A percentile compares a stretch with the other conserved stretches of the same genome.
Evolutionary conservation across 148 eudicot genomes (phyloP).

Genomic region (Chenopodium suecicum): DNA sequence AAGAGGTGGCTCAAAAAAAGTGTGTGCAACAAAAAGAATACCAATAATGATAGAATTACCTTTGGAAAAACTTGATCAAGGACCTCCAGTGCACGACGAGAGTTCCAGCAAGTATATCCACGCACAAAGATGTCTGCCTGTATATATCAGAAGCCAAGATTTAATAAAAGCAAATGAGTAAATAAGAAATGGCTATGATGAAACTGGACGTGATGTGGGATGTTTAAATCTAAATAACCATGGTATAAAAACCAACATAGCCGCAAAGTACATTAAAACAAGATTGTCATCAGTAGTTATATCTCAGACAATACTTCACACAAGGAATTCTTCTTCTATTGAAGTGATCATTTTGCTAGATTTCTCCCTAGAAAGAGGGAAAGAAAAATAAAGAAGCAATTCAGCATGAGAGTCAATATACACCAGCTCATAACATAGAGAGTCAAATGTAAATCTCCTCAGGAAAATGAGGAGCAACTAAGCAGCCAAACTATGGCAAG

Average conservation of each 20-base stretch:
- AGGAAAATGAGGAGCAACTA: background rate
- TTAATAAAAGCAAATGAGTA: background rate
- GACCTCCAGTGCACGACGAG: slow-evolving; percentile 75
- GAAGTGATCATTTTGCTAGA: too few species aligned
- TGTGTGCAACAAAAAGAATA: background rate
- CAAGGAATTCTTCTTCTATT: too few species aligned
- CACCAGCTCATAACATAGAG: background rate
- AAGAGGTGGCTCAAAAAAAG: too few species aligned
- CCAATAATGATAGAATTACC: slow-evolving; percentile 36
- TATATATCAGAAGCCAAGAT: slow-evolving; percentile 14
- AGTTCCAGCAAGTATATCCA: slow-evolving; percentile 92
- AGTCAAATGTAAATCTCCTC: background rate
- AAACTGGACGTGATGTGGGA: background rate
- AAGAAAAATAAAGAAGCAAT: too few species aligned
- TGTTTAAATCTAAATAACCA: background rate
- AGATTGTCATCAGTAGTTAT: background rate
- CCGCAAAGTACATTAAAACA: background rate
- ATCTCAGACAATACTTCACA: background rate
- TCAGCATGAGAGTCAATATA: background rate
- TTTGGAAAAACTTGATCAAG: slow-evolving; percentile 84
- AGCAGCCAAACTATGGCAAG: background rate
- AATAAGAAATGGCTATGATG: background rate
- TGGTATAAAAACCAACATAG: slow-evolving; percentile 3
- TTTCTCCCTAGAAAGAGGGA: too few species aligned
- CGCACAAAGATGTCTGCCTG: slow-evolving; percentile 86